Conservation (phyloP, 2,329 filamentous ascomycete species). For the Penicillium sp. region DNA sequence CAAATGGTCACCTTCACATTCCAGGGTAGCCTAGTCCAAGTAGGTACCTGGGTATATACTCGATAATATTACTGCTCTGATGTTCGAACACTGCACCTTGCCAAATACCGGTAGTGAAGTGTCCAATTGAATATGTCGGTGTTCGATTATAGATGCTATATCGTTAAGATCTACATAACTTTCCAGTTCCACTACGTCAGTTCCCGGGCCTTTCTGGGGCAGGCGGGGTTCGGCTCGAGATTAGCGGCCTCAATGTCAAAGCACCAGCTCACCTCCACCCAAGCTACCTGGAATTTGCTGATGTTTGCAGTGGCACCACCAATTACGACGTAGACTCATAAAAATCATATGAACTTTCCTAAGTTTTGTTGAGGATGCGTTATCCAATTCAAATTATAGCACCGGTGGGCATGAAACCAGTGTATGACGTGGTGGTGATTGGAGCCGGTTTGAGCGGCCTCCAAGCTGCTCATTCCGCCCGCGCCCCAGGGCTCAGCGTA, state of each 20-base stretch:
- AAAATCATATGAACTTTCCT: background rate
- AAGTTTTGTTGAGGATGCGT: background rate
- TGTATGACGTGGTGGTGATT: constrained; percentile 33
- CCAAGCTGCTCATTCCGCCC: constrained; percentile 33
- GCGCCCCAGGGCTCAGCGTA: constrained; percentile 33
- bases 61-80: too few relatives aligned
- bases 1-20: too few relatives aligned
- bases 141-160: too few relatives aligned
- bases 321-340: background rate
- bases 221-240: background rate
- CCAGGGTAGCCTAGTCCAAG: too few relatives aligned
- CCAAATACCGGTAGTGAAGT: too few relatives aligned
- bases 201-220: background rate
- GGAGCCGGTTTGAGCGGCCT: constrained; percentile 43
- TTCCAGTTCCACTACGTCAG: too few relatives aligned
- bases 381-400: background rate
- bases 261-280: background rate
- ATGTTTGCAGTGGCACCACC: background rate
- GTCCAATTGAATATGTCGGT: too few relatives aligned
- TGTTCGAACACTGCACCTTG: too few relatives aligned
- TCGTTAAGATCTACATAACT: too few relatives aligned
- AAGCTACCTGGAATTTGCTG: background rate
- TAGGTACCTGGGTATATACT: too few relatives aligned
- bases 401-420: too few relatives aligned
- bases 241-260: background rate